These are phyloP conservation scores for Mollisiaceae sp. DNA, from an alignment of 2,329 filamentous ascomycete genomes.

Conservation along the genomic window DNA sequence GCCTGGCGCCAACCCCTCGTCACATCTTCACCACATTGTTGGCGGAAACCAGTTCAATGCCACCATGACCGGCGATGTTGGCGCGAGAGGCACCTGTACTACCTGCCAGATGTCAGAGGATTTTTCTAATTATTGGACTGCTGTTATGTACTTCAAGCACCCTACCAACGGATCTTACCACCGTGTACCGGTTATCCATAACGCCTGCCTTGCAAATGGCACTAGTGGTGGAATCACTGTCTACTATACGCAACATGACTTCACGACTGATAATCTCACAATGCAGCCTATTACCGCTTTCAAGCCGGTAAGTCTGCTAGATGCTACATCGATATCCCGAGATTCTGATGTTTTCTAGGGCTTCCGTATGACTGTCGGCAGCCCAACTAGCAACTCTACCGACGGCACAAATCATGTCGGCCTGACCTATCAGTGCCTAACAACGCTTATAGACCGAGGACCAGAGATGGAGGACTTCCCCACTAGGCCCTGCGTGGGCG, in stretches of 20 bases:
- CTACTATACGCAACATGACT: conserved; percentile 43
- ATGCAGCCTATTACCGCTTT: conserved; percentile 47
- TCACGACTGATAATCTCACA: conserved; percentile 36
- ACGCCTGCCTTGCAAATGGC: conserved; percentile 42
- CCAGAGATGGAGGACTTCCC: conserved; percentile 49
- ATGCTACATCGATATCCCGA: not conserved
- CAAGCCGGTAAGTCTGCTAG: conserved; percentile 37
- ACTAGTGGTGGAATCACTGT: conserved; percentile 44
- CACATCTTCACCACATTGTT: conserved; percentile 32
- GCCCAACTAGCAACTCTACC: conserved; percentile 44
- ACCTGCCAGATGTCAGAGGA: conserved; percentile 45
- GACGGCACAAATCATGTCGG: conserved; percentile 45
- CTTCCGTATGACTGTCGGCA: conserved; percentile 52
- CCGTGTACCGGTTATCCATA: conserved; percentile 42
- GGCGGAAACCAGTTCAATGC: conserved; percentile 19
- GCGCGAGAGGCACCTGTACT: conserved; percentile 42
- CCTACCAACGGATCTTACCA: conserved; percentile 42
- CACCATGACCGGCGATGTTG: not conserved
- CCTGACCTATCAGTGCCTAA: conserved; percentile 52
- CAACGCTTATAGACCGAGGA: conserved; percentile 45
- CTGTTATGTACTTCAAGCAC: conserved; percentile 39
- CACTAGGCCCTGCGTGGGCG: conserved; percentile 36
- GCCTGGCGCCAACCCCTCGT: conserved; percentile 25
- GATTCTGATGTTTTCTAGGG: conserved; percentile 37
- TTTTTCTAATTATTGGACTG: conserved; percentile 46